Conservation (phyloP, 495 filamentous ascomycete genomes). For the Xylaria flabelliformis region DNA sequence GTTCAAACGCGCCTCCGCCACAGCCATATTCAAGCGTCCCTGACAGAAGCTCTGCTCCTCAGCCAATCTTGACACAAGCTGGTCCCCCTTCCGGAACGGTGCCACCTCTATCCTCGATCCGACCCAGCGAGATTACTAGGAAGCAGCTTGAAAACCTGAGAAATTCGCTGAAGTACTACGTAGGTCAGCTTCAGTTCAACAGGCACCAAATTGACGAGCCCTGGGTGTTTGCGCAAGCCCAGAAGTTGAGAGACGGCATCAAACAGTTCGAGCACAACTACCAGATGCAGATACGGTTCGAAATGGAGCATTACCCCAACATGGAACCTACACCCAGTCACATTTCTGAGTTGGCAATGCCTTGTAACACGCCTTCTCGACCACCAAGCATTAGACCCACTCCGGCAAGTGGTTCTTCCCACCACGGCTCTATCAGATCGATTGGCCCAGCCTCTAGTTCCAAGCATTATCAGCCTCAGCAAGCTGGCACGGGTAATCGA, state of each 20-base stretch:
- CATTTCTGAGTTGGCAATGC: constrained; percentile 7
- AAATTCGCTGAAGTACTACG: constrained; percentile 49
- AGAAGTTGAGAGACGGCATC: constrained; percentile 44
- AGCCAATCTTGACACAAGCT: constrained; percentile 17
- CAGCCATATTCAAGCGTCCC: constrained; percentile 23
- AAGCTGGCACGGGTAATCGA: constrained; percentile 13
- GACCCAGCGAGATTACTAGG: constrained; percentile 54
- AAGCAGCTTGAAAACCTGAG: constrained; percentile 50
- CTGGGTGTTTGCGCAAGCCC: constrained; percentile 41
- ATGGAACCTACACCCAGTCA: constrained; percentile 21
- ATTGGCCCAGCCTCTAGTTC: constrained; percentile 16
- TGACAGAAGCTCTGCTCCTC: constrained; percentile 7
- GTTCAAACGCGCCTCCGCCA: constrained; percentile 4
- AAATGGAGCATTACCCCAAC: constrained; percentile 40
- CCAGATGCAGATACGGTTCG: constrained; percentile 45
- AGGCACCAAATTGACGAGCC: constrained; percentile 59
- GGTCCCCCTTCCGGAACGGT: constrained; percentile 24
- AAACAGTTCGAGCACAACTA: constrained; percentile 47
- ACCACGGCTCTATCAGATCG: constrained; percentile 31
- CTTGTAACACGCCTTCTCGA: constrained; percentile 29
- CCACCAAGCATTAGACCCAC: constrained; percentile 31
- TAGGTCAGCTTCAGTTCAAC: constrained; percentile 56
- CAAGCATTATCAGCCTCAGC: constrained; percentile 26
- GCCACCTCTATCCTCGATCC: constrained; percentile 52
- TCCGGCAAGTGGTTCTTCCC: constrained; percentile 29